Conservation (phyloP, 169 alveolate species). For the Plasmodium fragile region DNA sequence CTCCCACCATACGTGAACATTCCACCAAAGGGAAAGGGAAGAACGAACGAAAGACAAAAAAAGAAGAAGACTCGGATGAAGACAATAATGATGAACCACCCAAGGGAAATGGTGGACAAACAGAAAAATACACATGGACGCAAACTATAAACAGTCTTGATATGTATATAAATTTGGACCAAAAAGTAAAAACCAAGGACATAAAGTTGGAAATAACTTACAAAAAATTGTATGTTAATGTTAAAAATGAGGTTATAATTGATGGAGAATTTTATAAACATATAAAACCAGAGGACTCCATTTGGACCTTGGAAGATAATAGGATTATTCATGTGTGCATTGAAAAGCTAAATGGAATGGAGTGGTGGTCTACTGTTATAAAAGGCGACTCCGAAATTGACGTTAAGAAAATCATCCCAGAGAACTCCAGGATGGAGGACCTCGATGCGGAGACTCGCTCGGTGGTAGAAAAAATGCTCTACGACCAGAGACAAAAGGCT, state of each 20-base stretch:
- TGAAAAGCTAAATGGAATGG: slow-evolving; percentile 93
- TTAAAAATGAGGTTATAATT: slow-evolving; percentile 83
- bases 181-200: slow-evolving; percentile 76
- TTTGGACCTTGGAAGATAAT: slow-evolving; percentile 96
- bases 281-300: slow-evolving; percentile 94
- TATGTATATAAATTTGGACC: slow-evolving; percentile 77
- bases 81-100: slow-evolving; percentile 62
- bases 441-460: slow-evolving; percentile 97
- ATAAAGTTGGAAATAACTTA: slow-evolving; percentile 81
- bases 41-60: background rate
- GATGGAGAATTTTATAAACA: slow-evolving; percentile 93
- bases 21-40: background rate
- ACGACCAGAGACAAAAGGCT: slow-evolving; percentile 94
- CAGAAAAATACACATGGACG: slow-evolving; percentile 93
- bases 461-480: slow-evolving; percentile 98
- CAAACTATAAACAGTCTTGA: slow-evolving; percentile 90
- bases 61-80: slow-evolving; percentile 28
- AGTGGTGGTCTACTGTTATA: slow-evolving; percentile 97
- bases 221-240: slow-evolving; percentile 81
- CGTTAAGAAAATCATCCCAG: slow-evolving; percentile 97
- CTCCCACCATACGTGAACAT: background rate
- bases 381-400: slow-evolving; percentile 96
- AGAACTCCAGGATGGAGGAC: slow-evolving; percentile 96
- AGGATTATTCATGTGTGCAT: slow-evolving; percentile 90
- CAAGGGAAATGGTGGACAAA: slow-evolving; percentile 86